Evolutionary conservation across 179 eudicot species (phyloP).

Genomic region (Drosera spatulata): DNA sequence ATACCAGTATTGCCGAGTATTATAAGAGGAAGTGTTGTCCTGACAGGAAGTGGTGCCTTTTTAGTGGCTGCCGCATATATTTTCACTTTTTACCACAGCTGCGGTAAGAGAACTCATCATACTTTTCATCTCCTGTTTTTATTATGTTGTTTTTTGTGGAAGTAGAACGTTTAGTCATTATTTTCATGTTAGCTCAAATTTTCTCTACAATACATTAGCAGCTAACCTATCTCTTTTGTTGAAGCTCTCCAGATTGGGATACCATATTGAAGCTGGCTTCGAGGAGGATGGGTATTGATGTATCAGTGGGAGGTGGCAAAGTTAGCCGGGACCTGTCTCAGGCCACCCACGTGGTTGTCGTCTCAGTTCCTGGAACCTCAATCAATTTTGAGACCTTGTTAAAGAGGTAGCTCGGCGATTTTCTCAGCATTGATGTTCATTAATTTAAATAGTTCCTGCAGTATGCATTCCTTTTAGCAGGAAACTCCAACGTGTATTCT

Average conservation of each 20-base stretch:
- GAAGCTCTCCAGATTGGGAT: constrained; percentile 32
- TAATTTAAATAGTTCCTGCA: no score
- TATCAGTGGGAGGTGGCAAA: constrained; percentile 67
- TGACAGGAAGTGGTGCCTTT: constrained; percentile 52
- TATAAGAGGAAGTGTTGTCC: constrained; percentile 70
- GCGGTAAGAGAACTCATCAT: constrained; percentile 18
- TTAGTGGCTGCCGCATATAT: constrained; percentile 73
- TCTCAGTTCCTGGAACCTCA: constrained; percentile 31
- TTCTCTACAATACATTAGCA: background rate
- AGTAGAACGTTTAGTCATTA: no score
- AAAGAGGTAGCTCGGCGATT: constrained; percentile 27
- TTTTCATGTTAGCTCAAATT: background rate
- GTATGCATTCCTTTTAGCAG: no score
- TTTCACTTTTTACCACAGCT: constrained; percentile 35
- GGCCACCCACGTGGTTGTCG: constrained; percentile 65
- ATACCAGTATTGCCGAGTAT: constrained; percentile 37
- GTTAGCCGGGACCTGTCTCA: constrained; percentile 38
- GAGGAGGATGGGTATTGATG: constrained; percentile 69
- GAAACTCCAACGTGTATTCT: no score
- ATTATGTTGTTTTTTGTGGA: background rate
- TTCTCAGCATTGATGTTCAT: no score
- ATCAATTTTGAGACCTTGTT: constrained; percentile 34
- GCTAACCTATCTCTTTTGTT: constrained; percentile 1
- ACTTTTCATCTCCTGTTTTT: no score
- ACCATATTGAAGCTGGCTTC: constrained; percentile 25